Evolutionary conservation across 208 protist species (phyloP).

Genomic region (Crithidia acanthocephali): DNA sequence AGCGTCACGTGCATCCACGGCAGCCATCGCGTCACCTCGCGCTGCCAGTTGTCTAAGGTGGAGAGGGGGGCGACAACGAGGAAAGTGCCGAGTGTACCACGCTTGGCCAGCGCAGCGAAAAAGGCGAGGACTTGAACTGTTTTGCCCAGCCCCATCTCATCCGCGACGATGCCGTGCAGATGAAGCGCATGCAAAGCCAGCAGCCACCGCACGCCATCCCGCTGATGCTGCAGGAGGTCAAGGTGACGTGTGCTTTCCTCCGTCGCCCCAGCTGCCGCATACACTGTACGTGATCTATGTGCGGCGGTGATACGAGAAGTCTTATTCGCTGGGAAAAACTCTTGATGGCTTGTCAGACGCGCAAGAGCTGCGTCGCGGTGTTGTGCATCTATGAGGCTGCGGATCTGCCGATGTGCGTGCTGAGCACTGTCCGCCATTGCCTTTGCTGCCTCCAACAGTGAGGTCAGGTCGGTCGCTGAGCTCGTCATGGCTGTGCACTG

Average conservation of each 20-base stretch:
- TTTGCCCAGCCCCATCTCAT: constrained; percentile 97
- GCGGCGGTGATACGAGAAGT: neutral
- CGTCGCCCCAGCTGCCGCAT: no score
- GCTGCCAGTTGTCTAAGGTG: constrained; percentile 82
- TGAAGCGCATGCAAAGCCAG: constrained; percentile 89
- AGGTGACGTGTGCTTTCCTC: neutral
- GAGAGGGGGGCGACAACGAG: constrained; percentile 94
- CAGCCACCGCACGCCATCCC: constrained; percentile 93
- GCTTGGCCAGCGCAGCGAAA: constrained; percentile 77
- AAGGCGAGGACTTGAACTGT: constrained; percentile 95
- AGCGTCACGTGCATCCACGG: constrained; percentile 69
- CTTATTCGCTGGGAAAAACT: constrained; percentile 11
- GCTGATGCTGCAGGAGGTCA: constrained; percentile 91
- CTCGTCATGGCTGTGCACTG: neutral
- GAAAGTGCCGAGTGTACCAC: constrained; percentile 64
- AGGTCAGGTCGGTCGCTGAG: neutral
- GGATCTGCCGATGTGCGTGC: neutral
- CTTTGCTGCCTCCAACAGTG: neutral
- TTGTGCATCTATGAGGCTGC: neutral
- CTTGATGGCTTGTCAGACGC: neutral
- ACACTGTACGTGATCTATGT: no score
- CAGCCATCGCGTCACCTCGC: constrained; percentile 93
- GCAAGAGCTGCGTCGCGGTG: constrained; percentile 1
- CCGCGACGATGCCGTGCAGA: constrained; percentile 92
- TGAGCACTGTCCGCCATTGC: neutral